Evolutionary conservation across 2,329 filamentous ascomycete genomes (phyloP).

Genomic region (Alternaria metachromatica): DNA sequence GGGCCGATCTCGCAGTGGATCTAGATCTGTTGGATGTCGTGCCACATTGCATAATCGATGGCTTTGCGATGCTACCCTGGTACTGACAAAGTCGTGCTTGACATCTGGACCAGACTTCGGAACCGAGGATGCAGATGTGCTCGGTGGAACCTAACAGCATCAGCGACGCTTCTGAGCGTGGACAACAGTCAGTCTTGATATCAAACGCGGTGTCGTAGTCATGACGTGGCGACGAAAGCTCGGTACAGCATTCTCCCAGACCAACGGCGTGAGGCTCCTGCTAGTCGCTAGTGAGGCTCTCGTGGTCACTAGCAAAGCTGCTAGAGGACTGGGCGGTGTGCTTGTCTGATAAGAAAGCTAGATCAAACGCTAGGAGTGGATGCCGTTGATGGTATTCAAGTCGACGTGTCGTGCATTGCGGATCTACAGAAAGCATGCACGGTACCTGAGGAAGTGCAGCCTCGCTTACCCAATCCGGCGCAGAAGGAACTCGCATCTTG

Average conservation of each 20-base stretch:
- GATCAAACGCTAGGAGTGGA: not conserved
- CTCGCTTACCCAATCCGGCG: conserved; percentile 3
- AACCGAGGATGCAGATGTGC: not conserved
- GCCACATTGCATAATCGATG: not conserved
- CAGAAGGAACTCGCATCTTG: not conserved
- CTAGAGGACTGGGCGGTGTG: not conserved
- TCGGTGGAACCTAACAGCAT: not conserved
- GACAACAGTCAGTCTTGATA: not conserved
- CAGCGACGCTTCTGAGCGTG: not conserved
- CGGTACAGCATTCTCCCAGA: not conserved
- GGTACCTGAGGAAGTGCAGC: not conserved
- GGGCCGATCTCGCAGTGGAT: conserved; percentile 1
- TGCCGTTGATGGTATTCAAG: not conserved
- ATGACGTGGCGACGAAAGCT: not conserved
- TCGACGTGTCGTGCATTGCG: not conserved
- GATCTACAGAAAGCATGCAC: not conserved
- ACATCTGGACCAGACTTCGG: not conserved
- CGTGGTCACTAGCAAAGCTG: not conserved
- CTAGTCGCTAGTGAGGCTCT: not conserved
- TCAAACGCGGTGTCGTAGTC: not conserved
- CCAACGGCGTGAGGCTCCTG: not conserved
- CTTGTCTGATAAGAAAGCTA: not conserved
- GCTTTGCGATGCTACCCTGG: not conserved
- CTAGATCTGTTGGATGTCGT: not conserved
- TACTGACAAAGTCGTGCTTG: not conserved